phyloP scores from a whole-genome alignment of 805 yeast species.

The Candida tammaniensis region DNA sequence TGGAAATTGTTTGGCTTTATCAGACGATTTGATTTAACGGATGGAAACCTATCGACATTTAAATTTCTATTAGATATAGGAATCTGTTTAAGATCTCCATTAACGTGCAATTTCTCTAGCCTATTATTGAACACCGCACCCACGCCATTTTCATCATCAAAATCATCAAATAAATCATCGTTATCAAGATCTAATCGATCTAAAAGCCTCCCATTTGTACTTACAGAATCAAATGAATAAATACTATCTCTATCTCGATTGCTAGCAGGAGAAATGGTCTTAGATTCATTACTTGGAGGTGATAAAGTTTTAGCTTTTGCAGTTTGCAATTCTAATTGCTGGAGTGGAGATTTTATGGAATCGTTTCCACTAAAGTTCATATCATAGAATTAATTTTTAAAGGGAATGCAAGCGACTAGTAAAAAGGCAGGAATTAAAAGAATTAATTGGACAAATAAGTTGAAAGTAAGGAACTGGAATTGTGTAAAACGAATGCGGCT shows the following conservation, averaged over 20 bases:
- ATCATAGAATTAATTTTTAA: too few species aligned
- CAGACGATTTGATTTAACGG: neutral
- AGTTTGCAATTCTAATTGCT: slow-evolving; percentile 20
- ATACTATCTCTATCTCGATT: slow-evolving; percentile 32
- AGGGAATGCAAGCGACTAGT: too few species aligned
- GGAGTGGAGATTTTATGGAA: slow-evolving; percentile 18
- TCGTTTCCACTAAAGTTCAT: too few species aligned
- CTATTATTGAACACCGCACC: too few species aligned
- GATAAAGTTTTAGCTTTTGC: slow-evolving; percentile 12
- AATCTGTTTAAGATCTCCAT: too few species aligned
- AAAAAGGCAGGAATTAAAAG: too few species aligned
- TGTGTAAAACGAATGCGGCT: too few species aligned
- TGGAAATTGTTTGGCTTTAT: too few species aligned
- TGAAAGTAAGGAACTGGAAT: too few species aligned
- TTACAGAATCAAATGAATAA: slow-evolving; percentile 44
- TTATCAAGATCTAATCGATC: slow-evolving; percentile 34
- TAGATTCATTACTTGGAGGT: neutral
- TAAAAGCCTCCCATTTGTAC: slow-evolving; percentile 40
- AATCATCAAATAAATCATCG: slow-evolving; percentile 19
- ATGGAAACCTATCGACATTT: slow-evolving; percentile 4
- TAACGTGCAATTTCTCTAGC: too few species aligned
- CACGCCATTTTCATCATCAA: slow-evolving; percentile 8
- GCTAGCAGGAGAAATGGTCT: slow-evolving; percentile 2
- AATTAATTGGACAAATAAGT: too few species aligned
- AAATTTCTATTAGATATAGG: neutral